These are phyloP conservation scores for Syzygium grande DNA, from an alignment of 345 rosid genomes.

Conservation along the genomic window DNA sequence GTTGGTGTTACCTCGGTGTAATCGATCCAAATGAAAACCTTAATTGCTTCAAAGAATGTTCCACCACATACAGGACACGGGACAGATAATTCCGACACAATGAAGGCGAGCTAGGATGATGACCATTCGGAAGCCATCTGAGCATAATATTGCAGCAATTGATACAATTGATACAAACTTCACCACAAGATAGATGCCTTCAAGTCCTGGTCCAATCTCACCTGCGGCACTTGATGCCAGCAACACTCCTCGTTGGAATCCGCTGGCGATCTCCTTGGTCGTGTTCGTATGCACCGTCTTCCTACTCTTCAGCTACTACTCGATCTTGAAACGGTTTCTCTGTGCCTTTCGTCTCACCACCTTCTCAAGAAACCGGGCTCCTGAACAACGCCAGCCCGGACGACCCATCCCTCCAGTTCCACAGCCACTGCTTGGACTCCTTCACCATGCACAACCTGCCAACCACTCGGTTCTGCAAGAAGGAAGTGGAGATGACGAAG, in stretches of 20 bases:
- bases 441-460: conserved; percentile 16
- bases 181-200: background rate
- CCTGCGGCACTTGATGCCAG: background rate
- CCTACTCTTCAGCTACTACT: conserved; percentile 7
- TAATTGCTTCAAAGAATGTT: background rate
- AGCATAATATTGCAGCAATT: background rate
- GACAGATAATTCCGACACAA: background rate
- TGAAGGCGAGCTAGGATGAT: background rate
- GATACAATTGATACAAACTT: background rate
- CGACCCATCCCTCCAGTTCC: conserved; percentile 1
- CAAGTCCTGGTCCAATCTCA: background rate
- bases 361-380: conserved; percentile 3
- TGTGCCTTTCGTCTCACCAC: background rate
- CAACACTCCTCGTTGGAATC: background rate
- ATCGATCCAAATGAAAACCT: background rate
- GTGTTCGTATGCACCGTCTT: background rate
- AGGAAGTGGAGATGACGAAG: conserved; percentile 4
- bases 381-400: conserved; percentile 1
- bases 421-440: conserved; percentile 20
- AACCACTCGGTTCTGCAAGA: conserved; percentile 5
- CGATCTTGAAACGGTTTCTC: conserved; percentile 3
- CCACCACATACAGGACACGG: background rate
- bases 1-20: background rate
- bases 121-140: background rate
- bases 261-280: background rate